Conservation (phyloP, 1,284 basidiomycete species). For the Flammula alnicola region DNA sequence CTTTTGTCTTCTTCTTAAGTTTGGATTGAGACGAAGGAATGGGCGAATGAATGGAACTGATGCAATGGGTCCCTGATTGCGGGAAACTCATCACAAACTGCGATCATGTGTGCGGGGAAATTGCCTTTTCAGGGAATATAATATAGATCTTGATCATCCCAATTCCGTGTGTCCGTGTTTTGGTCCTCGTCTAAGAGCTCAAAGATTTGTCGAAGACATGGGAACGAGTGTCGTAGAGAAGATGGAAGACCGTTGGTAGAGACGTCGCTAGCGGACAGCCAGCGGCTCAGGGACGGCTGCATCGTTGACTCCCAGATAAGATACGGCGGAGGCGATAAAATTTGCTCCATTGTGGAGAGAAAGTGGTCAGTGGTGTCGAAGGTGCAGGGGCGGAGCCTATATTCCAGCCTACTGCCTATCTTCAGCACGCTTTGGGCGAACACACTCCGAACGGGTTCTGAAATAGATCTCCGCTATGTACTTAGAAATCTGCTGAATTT, state of each 20-base stretch:
- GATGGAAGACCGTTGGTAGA: not conserved
- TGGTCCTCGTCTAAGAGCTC: conserved; percentile 2
- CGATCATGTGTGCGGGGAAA: conserved; percentile 23
- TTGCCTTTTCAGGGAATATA: conserved; percentile 14
- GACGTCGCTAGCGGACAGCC: not conserved
- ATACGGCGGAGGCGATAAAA: conserved; percentile 3
- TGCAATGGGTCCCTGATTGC: conserved; percentile 21
- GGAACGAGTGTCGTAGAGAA: conserved; percentile 1
- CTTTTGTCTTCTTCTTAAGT: not conserved
- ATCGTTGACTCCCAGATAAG: not conserved
- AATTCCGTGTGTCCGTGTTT: not conserved
- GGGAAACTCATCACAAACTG: conserved; percentile 13
- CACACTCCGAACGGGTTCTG: not conserved
- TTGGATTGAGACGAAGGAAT: conserved; percentile 4
- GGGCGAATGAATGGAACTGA: conserved; percentile 16
- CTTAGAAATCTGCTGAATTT: not conserved
- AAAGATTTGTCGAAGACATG: conserved; percentile 1
- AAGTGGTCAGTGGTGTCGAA: conserved; percentile 1
- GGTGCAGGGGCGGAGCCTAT: conserved; percentile 4
- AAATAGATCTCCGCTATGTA: not conserved
- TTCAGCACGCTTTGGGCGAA: not conserved
- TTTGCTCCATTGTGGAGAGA: conserved; percentile 12
- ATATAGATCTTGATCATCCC: conserved; percentile 15
- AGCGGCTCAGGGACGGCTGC: not conserved
- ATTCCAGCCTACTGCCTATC: not conserved